These are phyloP conservation scores for Cyanodermella asteris DNA, from an alignment of 2,329 filamentous ascomycete species.

Conservation along the genomic window DNA sequence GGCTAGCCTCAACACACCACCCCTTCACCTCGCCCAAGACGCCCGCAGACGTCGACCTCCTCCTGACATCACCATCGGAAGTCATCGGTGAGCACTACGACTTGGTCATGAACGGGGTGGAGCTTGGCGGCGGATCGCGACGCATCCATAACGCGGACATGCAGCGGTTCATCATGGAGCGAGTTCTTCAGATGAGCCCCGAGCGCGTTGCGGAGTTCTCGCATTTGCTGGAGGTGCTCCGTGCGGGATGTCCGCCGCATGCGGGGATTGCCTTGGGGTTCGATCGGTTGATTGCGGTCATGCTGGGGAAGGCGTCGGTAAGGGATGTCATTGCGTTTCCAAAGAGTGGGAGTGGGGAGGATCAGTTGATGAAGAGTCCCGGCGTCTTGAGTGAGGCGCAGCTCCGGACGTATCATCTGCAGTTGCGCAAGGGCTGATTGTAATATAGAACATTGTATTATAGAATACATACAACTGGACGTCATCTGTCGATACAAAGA, in stretches of 20 bases:
- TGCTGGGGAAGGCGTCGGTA: constrained; percentile 57
- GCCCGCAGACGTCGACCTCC: constrained; percentile 47
- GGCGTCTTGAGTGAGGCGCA: constrained; percentile 40
- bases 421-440: constrained; percentile 11
- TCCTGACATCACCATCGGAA: constrained; percentile 47
- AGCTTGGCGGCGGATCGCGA: constrained; percentile 78
- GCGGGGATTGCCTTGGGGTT: constrained; percentile 86
- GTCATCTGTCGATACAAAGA: no score
- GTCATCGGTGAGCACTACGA: constrained; percentile 83
- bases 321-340: constrained; percentile 93
- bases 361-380: constrained; percentile 62
- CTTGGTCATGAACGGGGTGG: constrained; percentile 82
- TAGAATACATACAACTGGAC: no score
- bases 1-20: constrained; percentile 76
- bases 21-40: constrained; percentile 80
- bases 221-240: constrained; percentile 63
- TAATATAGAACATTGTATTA: no score
- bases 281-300: constrained; percentile 61
- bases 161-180: constrained; percentile 65
- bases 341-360: constrained; percentile 77
- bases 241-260: constrained; percentile 78
- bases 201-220: constrained; percentile 58
- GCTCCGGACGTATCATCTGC: constrained; percentile 36
- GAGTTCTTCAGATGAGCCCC: constrained; percentile 59
- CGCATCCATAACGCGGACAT: constrained; percentile 72